Base-by-base conservation (phyloP, 371 early-diverging fungal species). In the Apophysomyces ossiformis region DNA sequence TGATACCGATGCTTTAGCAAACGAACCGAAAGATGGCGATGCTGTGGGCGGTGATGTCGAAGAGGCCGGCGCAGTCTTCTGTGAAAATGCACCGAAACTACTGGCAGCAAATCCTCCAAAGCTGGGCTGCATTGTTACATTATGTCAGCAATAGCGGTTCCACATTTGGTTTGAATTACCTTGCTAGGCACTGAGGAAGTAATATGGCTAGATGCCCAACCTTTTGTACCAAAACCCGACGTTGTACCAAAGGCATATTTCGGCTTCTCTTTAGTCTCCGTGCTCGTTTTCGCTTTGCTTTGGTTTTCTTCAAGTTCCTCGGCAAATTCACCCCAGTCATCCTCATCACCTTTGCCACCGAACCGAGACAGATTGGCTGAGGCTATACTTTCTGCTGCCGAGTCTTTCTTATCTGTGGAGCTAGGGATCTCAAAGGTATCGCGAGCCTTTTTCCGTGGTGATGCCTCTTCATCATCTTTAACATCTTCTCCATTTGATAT, bases 191-290 rank as follows among this genome's bases (percentile, higher is more conserved):
- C 61, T n/a, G 77, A 70, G n/a, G 75, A 60, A 12, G 75, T 73
- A 62, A 68, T 66, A 56, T 73, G 71, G 44, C 69, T 37, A 16
- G 74, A 64, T 50, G 69, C 71, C 82, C 79, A 82, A 9, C 73
- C 77, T 62, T 79, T 78, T 18, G 71, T 75, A 43, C 82, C 82
- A 56, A 82, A 82, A 9, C 82, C 82, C 43, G 82, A 82, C 47
- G 82, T 72, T 35, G 77, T 62, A 43, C 82, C 82, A 75, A 82
- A 82, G 1, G 79, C 73, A 60, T 82, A 82, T 58, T 82, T 82
- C 37, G 75, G 71, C 47, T 75, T 70, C 13, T 69, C 71, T 57
- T 58, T 37, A 35, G 43, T 18, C 38, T 37, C 63, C 39, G 9
- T 37, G 26, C n/a, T 26, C 57, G 6, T 18, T 66, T 39, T 37